These are phyloP conservation scores for Aureobasidium vineae DNA, from an alignment of 2,329 filamentous ascomycete genomes.

Conservation along the genomic window DNA sequence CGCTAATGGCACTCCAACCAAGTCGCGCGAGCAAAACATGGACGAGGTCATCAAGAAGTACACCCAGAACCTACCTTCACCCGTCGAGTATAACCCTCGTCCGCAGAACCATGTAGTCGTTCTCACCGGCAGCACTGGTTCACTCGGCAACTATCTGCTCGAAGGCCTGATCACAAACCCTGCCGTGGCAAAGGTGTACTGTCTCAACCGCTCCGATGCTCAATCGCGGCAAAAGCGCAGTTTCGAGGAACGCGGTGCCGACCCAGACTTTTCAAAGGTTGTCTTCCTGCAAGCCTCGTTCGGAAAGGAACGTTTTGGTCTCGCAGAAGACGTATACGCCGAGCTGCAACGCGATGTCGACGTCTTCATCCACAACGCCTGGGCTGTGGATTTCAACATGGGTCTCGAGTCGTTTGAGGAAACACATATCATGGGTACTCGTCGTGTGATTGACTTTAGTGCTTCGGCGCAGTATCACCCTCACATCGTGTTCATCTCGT, in stretches of 20 bases:
- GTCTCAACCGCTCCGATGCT: conserved; percentile 36
- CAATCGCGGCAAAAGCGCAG: conserved; percentile 31
- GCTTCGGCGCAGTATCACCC: conserved; percentile 31
- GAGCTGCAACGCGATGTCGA: conserved; percentile 32
- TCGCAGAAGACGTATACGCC: conserved; percentile 31
- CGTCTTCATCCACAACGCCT: conserved; percentile 41
- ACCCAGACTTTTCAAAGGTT: conserved; percentile 33
- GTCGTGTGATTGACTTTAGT: conserved; percentile 35
- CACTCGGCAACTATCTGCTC: conserved; percentile 39
- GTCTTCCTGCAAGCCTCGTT: conserved; percentile 34
- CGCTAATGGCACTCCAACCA: conserved; percentile 26
- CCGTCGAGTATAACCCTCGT: not conserved
- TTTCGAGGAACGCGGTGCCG: conserved; percentile 31
- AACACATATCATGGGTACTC: conserved; percentile 36
- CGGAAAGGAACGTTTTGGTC: conserved; percentile 32
- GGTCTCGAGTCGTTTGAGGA: conserved; percentile 37
- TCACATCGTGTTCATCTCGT: conserved; percentile 42
- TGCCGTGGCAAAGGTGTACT: conserved; percentile 35
- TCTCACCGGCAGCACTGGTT: conserved; percentile 41
- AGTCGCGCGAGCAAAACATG: conserved; percentile 33
- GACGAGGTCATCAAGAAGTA: conserved; percentile 37
- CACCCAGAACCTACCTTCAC: conserved; percentile 30
- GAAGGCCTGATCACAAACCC: conserved; percentile 34
- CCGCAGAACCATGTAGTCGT: conserved; percentile 33
- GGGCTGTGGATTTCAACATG: conserved; percentile 43